These are phyloP conservation scores for Cucurbita pepo DNA, from an alignment of 306 rosid genomes.

Conservation along the genomic window DNA sequence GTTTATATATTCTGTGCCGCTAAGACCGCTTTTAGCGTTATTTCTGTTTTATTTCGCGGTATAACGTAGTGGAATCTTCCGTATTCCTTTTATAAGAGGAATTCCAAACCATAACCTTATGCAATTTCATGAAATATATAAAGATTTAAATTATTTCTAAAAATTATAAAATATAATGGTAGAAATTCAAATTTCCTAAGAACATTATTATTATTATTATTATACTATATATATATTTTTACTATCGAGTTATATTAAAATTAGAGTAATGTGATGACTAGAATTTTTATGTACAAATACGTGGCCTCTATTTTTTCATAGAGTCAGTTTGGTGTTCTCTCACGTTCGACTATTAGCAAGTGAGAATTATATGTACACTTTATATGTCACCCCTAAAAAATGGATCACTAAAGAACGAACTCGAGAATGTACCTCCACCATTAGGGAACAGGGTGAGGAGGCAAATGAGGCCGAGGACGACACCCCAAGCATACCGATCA, in stretches of 20 bases:
- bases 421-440: slow-evolving; percentile 72
- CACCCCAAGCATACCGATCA: slow-evolving; percentile 71
- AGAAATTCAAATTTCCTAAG: too few relatives aligned
- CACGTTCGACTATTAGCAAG: neutral
- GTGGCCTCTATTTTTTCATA: neutral
- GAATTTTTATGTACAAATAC: neutral
- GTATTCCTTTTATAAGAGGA: too few relatives aligned
- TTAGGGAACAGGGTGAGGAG: slow-evolving; percentile 85
- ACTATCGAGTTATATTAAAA: too few relatives aligned
- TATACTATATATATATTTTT: too few relatives aligned
- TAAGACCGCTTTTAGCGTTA: neutral
- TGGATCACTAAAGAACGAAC: slow-evolving; percentile 50
- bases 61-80: neutral
- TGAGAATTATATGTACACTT: neutral
- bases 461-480: slow-evolving; percentile 63
- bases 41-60: neutral
- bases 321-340: neutral
- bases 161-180: too few relatives aligned
- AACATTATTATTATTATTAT: too few relatives aligned
- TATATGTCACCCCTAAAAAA: slow-evolving; percentile 60
- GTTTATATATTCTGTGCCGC: neutral
- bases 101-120: too few relatives aligned
- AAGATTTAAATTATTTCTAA: too few relatives aligned
- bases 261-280: too few relatives aligned
- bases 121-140: too few relatives aligned